Evolutionary conservation across 441 rosid species (phyloP).

Genomic region (Melastoma candidum): DNA sequence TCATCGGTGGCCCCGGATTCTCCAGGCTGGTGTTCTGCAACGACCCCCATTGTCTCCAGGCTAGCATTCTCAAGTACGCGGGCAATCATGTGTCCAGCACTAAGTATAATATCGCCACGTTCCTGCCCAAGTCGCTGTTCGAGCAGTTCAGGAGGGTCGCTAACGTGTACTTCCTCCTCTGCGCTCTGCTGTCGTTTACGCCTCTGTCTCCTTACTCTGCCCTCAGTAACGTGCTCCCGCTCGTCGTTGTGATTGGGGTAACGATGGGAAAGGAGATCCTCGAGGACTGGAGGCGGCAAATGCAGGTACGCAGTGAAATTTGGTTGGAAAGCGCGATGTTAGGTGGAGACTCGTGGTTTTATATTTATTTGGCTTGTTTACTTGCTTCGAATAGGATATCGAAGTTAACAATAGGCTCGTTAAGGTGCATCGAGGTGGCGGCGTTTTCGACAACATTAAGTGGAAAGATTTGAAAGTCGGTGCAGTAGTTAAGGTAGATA

Average conservation of each 20-base stretch:
- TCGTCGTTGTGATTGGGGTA: slow-evolving; percentile 61
- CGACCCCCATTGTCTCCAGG: slow-evolving; percentile 56
- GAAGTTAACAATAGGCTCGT: slow-evolving; percentile 68
- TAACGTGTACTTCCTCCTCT: slow-evolving; percentile 72
- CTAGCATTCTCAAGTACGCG: slow-evolving; percentile 36
- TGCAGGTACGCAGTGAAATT: slow-evolving; percentile 41
- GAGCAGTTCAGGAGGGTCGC: slow-evolving; percentile 98
- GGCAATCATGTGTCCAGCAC: slow-evolving; percentile 72
- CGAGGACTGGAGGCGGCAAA: slow-evolving; percentile 81
- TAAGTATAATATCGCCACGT: slow-evolving; percentile 66
- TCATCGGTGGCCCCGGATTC: slow-evolving; percentile 94
- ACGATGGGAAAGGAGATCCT: slow-evolving; percentile 84
- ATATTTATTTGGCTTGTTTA: too few relatives aligned
- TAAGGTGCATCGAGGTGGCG: slow-evolving; percentile 52
- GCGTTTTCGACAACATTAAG: slow-evolving; percentile 36
- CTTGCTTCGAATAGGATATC: slow-evolving; percentile 7
- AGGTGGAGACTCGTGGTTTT: too few relatives aligned
- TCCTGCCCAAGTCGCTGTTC: slow-evolving; percentile 78
- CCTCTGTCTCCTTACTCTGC: slow-evolving; percentile 72
- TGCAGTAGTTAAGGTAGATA: slow-evolving; percentile 71
- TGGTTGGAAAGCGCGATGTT: too few relatives aligned
- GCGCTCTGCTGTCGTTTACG: slow-evolving; percentile 72
- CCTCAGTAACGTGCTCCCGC: slow-evolving; percentile 71
- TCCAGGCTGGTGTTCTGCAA: slow-evolving; percentile 79
- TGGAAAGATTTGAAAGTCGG: slow-evolving; percentile 90